Evolutionary conservation across 176 grass and related monocot species (phyloP).

Genomic region (Hordeum marinum): DNA sequence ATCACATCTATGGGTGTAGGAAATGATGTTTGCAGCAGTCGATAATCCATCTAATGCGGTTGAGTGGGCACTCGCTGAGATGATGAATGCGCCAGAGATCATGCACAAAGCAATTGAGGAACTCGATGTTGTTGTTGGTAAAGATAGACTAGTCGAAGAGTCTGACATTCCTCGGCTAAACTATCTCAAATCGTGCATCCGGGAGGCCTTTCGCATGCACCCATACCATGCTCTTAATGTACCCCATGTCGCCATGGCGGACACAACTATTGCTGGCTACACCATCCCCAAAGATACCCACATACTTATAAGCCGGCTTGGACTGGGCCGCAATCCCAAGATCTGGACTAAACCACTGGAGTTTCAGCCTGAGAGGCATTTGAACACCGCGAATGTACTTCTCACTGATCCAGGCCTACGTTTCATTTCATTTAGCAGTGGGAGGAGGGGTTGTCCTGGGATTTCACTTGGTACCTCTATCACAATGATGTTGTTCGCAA

Average conservation of each 20-base stretch:
- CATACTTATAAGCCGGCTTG: not conserved
- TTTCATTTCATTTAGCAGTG: slow-evolving; percentile 33
- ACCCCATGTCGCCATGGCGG: not conserved
- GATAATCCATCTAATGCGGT: not conserved
- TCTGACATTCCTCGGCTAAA: not conserved
- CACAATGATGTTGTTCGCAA: slow-evolving; percentile 25
- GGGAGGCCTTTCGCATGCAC: not conserved
- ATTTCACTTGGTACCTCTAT: not conserved
- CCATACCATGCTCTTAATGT: not conserved
- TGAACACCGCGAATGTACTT: not conserved
- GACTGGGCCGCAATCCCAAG: not conserved
- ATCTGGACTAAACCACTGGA: not conserved
- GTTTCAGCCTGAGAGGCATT: not conserved
- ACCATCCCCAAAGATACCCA: not conserved
- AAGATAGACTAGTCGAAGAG: not conserved
- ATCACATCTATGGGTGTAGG: not conserved
- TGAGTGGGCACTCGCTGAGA: not conserved
- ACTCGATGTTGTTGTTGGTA: not conserved
- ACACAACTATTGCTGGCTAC: not conserved
- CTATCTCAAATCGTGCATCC: not conserved
- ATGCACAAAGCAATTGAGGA: not conserved
- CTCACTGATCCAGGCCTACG: slow-evolving; percentile 27
- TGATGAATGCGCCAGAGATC: not conserved
- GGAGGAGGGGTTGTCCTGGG: slow-evolving; percentile 25
- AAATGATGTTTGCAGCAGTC: not conserved